Evolutionary conservation across 2,329 filamentous ascomycete species (phyloP).

Genomic region (Trichothecium roseum): DNA sequence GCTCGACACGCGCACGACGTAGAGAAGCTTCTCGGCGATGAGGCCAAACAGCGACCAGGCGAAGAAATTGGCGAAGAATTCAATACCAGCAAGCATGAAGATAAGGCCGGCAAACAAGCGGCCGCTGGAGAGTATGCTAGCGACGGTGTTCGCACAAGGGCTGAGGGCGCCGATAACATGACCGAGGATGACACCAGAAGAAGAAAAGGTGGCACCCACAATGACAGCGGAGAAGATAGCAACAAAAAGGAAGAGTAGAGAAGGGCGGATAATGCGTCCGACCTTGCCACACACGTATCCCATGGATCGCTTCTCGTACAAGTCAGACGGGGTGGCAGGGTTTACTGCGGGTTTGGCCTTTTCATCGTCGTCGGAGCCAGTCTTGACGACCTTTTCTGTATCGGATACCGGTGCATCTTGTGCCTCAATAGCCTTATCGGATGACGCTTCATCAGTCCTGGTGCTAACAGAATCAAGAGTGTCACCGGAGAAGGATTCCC

Average conservation of each 20-base stretch:
- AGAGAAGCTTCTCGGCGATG: slow-evolving; percentile 52
- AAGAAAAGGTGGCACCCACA: slow-evolving; percentile 43
- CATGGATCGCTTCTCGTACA: slow-evolving; percentile 28
- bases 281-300: slow-evolving; percentile 26
- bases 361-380: slow-evolving; percentile 37
- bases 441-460: slow-evolving; percentile 19
- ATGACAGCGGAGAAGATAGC: slow-evolving; percentile 35
- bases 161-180: slow-evolving; percentile 32
- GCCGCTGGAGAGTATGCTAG: slow-evolving; percentile 31
- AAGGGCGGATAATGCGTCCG: slow-evolving; percentile 24
- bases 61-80: slow-evolving; percentile 41
- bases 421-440: slow-evolving; percentile 13
- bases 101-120: slow-evolving; percentile 46
- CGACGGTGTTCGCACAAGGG: slow-evolving; percentile 32
- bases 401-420: slow-evolving; percentile 32
- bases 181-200: slow-evolving; percentile 41
- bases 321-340: slow-evolving; percentile 18
- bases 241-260: slow-evolving; percentile 26
- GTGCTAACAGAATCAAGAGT: slow-evolving; percentile 14
- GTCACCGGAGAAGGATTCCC: slow-evolving; percentile 6
- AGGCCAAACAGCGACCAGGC: slow-evolving; percentile 40
- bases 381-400: slow-evolving; percentile 36
- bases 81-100: slow-evolving; percentile 38
- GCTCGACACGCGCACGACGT: slow-evolving; percentile 50
- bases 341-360: slow-evolving; percentile 28